Conservation (phyloP, 768 basidiomycete genomes). For the Leucogyrophana mollusca region DNA sequence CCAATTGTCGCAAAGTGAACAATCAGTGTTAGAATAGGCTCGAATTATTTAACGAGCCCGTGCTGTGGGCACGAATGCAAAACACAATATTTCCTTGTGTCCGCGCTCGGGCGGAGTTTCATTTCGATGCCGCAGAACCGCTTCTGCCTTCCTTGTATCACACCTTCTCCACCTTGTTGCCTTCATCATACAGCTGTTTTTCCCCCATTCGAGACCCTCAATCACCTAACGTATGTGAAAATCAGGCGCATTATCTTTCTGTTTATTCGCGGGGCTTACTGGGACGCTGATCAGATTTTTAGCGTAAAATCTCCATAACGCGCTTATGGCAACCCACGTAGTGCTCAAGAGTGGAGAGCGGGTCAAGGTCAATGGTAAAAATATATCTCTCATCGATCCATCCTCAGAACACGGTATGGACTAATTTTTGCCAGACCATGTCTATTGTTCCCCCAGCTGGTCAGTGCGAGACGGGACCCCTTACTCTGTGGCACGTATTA, state of each 20-base stretch:
- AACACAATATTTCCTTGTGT: conserved; percentile 4
- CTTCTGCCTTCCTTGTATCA: conserved; percentile 26
- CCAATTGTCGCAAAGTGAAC: no score
- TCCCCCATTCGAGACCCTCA: conserved; percentile 14
- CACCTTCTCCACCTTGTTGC: conserved; percentile 36
- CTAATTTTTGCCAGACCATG: conserved; percentile 74
- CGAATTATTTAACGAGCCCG: no score
- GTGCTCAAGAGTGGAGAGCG: conserved; percentile 81
- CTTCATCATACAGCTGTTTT: conserved; percentile 25
- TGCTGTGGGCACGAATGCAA: no score
- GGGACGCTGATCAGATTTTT: conserved; percentile 25
- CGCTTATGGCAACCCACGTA: conserved; percentile 33
- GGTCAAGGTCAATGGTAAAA: conserved; percentile 84
- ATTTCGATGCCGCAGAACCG: conserved; percentile 21
- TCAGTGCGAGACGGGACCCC: conserved; percentile 90
- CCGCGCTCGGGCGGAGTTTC: conserved; percentile 37
- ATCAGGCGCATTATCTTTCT: conserved; percentile 5
- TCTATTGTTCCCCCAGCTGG: conserved; percentile 95
- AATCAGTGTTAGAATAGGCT: no score
- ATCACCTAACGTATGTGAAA: conserved; percentile 22
- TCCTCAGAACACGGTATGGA: conserved; percentile 15
- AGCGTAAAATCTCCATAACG: conserved; percentile 14
- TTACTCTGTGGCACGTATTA: conserved; percentile 93
- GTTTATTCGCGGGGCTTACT: conserved; percentile 1
- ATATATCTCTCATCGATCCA: conserved; percentile 11